Base-by-base conservation (phyloP, 1,284 basidiomycete genomes). In the Malassezia pachydermatis region DNA sequence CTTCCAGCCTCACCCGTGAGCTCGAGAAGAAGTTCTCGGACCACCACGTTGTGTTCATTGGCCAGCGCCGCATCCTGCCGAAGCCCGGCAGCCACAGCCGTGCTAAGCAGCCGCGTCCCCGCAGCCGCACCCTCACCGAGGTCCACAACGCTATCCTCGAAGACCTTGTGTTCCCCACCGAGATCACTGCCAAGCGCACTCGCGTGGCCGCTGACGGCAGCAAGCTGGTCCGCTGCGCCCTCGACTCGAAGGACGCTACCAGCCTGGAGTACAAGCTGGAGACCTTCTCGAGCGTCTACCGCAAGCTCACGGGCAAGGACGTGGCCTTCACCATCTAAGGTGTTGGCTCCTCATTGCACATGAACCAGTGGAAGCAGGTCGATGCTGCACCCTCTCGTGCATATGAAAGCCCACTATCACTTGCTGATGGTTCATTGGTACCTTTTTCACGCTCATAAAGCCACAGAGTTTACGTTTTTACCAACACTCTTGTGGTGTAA, bases 21-120 rank as follows among this genome's bases (percentile, higher is more conserved):
- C 82, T 99, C 72, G 94, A 98, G 82, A 99, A 99, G 83, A 98
- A 98, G 78, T 96, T 99, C 78, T 88, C 90, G 45, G 88, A 94
- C 76, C 84, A 89, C 73, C 92, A 95, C 77, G 88, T 99, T 74
- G 86, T 98, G 59, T 98, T 99, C 75, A 83, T 98, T 73, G 90
- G 87, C 51, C 94, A 99, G 78, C 89, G 94, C 75, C 84, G 92
- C 73, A 92, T 96, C 82, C 80, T 98, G 75, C 84, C 84, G 79
- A 96, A 94, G 78, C 90, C 92, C 58, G 89, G 88, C 69, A 88
- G 88, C 65, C 86, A 81, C 73, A 88, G 88, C 50, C 84, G 85
- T 60, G 83, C 85, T 67, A 80, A 85, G 79, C 92, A 98, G 80
- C 94, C 92, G 81, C 80, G 94, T 68, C 94, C 94, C 63, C 85